Evolutionary conservation across 805 yeast species (phyloP).

Genomic region (Saccharomycopsis oosterbeekiorum): DNA sequence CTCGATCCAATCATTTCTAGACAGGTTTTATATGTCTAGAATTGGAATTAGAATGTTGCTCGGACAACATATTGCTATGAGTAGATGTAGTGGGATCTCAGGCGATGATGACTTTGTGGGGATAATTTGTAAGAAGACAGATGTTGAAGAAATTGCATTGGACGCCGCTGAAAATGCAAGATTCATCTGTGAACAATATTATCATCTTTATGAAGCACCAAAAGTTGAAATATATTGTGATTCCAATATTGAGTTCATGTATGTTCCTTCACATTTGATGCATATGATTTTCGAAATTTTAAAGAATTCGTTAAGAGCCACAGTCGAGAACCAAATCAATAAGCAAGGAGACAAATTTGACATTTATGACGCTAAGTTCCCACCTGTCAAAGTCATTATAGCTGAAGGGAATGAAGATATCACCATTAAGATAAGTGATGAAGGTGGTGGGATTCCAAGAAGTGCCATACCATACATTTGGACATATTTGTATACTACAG

Average conservation of each 20-base stretch:
- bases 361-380: conserved; percentile 59
- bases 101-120: conserved; percentile 69
- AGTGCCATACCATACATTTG: conserved; percentile 76
- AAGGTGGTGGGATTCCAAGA: conserved; percentile 90
- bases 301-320: conserved; percentile 81
- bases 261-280: conserved; percentile 86
- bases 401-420: conserved; percentile 87
- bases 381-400: conserved; percentile 78
- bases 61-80: conserved; percentile 87
- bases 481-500: conserved; percentile 89
- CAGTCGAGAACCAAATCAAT: conserved; percentile 69
- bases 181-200: conserved; percentile 85
- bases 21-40: conserved; percentile 80
- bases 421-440: conserved; percentile 82
- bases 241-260: conserved; percentile 70
- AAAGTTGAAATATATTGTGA: conserved; percentile 71
- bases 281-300: conserved; percentile 86
- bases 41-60: conserved; percentile 89
- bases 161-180: conserved; percentile 88
- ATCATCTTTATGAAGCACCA: conserved; percentile 81
- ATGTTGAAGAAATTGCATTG: conserved; percentile 70
- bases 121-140: conserved; percentile 76
- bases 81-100: conserved; percentile 40
- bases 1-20: conserved; percentile 71
- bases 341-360: conserved; percentile 27